Evolutionary conservation across 805 yeast genomes (phyloP).

Genomic region (Kodamaea hsintzibuensis): DNA sequence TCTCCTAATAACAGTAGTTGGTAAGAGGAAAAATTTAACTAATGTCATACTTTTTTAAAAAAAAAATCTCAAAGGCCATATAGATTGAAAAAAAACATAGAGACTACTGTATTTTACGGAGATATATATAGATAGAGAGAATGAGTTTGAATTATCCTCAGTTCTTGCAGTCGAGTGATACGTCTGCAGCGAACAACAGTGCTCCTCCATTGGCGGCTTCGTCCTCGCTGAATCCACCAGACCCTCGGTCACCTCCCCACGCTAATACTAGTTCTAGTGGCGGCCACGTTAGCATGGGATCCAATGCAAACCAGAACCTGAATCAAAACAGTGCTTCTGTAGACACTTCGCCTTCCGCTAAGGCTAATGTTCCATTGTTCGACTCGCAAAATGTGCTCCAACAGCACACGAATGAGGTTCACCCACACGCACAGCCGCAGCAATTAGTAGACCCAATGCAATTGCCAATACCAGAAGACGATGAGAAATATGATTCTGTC

Average conservation of each 20-base stretch:
- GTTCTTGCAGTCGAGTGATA: slow-evolving; percentile 21
- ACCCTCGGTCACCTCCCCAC: slow-evolving; percentile 1
- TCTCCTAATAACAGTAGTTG: neutral
- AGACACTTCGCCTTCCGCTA: slow-evolving; percentile 4
- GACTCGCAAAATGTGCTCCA: neutral
- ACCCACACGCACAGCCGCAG: neutral
- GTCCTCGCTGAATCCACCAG: slow-evolving; percentile 1
- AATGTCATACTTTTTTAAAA: slow-evolving; percentile 5
- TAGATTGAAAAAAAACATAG: slow-evolving; percentile 9
- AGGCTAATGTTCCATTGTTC: neutral
- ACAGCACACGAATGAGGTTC: neutral
- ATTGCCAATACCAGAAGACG: slow-evolving; percentile 1
- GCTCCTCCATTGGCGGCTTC: neutral
- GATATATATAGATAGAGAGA: neutral
- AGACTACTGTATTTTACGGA: slow-evolving; percentile 4
- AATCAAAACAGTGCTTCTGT: neutral
- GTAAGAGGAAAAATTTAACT: slow-evolving; percentile 1
- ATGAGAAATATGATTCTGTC: neutral
- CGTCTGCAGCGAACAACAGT: neutral
- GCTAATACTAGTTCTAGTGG: neutral
- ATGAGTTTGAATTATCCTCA: slow-evolving; percentile 40
- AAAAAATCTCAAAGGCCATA: neutral
- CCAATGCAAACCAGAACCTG: neutral
- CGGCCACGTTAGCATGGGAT: slow-evolving; percentile 1
- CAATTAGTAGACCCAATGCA: neutral